A percentile compares a stretch with the other conserved stretches of the same genome.
phyloP scores from a whole-genome alignment of 768 basidiomycete genomes.

The Cystofilobasidium macerans region DNA sequence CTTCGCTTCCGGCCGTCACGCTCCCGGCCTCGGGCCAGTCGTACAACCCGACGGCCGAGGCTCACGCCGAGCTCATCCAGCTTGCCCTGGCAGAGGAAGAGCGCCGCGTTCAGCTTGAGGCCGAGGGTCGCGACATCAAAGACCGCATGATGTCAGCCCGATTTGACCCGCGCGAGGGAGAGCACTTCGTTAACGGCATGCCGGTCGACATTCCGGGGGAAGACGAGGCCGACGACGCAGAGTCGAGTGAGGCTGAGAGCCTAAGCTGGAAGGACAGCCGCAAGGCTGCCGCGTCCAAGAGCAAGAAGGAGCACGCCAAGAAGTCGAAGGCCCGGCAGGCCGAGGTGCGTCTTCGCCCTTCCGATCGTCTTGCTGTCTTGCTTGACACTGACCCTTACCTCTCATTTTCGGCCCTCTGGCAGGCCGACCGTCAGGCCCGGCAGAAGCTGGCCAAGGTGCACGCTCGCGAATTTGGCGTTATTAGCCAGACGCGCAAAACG shows the following conservation, averaged over 20 bases:
- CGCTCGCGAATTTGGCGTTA: constrained; percentile 49
- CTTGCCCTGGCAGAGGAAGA: constrained; percentile 59
- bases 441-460: constrained; percentile 45
- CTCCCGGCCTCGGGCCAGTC: constrained; percentile 72
- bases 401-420: neutral
- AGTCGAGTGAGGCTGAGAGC: constrained; percentile 31
- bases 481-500: constrained; percentile 46
- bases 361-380: neutral
- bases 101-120: constrained; percentile 47
- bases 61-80: constrained; percentile 60
- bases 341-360: neutral
- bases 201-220: constrained; percentile 37
- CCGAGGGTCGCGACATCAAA: constrained; percentile 48
- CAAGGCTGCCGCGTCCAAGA: neutral
- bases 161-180: constrained; percentile 42
- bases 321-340: constrained; percentile 21
- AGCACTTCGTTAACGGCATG: constrained; percentile 42
- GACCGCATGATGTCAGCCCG: constrained; percentile 48
- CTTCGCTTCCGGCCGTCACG: constrained; percentile 8
- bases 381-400: neutral
- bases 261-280: constrained; percentile 1
- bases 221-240: constrained; percentile 37
- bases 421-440: constrained; percentile 18
- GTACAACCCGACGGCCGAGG: constrained; percentile 70
- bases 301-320: constrained; percentile 29